A percentile compares a stretch with the other conserved stretches of the same genome.
These are phyloP conservation scores for Blastobotrys attinorum DNA, from an alignment of 805 yeast species.

Conservation along the genomic window DNA sequence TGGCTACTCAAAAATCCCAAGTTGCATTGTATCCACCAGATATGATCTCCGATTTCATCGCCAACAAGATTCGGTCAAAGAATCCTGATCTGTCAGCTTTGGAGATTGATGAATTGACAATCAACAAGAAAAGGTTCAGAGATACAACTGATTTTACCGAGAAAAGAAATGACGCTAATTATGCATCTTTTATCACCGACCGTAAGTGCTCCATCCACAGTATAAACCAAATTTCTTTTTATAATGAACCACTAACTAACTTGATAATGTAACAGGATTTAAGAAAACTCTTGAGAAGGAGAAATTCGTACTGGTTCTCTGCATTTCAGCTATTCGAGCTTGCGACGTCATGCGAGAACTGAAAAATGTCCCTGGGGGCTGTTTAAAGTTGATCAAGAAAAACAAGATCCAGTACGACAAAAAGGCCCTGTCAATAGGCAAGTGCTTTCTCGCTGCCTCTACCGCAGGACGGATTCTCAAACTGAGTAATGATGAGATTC, in stretches of 20 bases:
- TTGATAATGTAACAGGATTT: conserved; percentile 5
- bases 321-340: conserved; percentile 78
- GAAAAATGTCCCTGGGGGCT: conserved; percentile 39
- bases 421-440: conserved; percentile 29
- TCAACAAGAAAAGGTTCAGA: conserved; percentile 49
- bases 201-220: conserved; percentile 23
- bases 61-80: conserved; percentile 48
- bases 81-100: conserved; percentile 65
- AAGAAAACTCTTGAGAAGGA: conserved; percentile 5
- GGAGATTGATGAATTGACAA: conserved; percentile 60
- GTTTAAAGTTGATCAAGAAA: conserved; percentile 67
- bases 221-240: background rate
- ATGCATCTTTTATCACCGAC: conserved; percentile 49
- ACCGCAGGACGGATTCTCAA: conserved; percentile 55
- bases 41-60: conserved; percentile 59
- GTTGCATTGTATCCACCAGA: conserved; percentile 51
- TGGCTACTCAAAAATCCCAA: conserved; percentile 46
- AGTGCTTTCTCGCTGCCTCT: conserved; percentile 45
- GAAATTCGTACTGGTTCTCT: conserved; percentile 44
- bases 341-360: conserved; percentile 74
- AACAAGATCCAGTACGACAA: conserved; percentile 63
- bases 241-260: conserved; percentile 34
- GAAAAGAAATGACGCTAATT: conserved; percentile 46
- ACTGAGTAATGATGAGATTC: conserved; percentile 38
- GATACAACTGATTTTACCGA: conserved; percentile 53